Conservation (phyloP, 768 basidiomycete genomes). For the Mrakia blollopis region DNA sequence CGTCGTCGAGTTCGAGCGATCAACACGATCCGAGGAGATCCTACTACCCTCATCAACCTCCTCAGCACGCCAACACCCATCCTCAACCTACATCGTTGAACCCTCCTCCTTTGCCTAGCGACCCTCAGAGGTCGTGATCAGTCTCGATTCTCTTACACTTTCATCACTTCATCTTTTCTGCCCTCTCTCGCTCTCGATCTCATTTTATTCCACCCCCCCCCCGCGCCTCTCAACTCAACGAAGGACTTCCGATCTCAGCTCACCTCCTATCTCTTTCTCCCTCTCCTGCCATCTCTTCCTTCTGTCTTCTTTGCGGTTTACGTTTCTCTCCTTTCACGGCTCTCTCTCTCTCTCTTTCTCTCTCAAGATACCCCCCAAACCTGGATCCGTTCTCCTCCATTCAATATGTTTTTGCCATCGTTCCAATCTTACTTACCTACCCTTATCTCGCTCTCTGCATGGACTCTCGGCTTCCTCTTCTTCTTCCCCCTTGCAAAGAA, state of each 20-base stretch:
- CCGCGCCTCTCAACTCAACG: neutral
- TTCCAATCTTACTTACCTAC: neutral
- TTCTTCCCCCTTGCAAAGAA: neutral
- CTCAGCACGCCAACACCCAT: neutral
- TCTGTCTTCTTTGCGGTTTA: neutral
- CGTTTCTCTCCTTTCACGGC: neutral
- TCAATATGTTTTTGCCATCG: too few species aligned
- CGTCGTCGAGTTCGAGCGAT: neutral
- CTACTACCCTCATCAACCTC: slow-evolving; percentile 8
- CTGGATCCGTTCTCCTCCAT: neutral
- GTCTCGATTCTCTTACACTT: neutral
- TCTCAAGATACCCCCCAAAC: neutral
- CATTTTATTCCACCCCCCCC: neutral
- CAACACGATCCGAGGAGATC: slow-evolving; percentile 17
- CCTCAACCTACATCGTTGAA: neutral
- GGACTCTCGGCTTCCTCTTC: neutral
- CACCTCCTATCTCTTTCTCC: neutral
- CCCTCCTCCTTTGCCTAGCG: neutral
- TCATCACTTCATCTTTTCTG: neutral
- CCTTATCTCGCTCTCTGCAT: neutral
- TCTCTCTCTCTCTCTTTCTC: neutral
- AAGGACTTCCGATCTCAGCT: neutral
- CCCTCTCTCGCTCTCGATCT: neutral
- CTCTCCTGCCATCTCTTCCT: neutral
- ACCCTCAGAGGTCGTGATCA: neutral